Conservation (phyloP, 108 stramenopile genomes). For the Stephanodiscus minutulus region DNA sequence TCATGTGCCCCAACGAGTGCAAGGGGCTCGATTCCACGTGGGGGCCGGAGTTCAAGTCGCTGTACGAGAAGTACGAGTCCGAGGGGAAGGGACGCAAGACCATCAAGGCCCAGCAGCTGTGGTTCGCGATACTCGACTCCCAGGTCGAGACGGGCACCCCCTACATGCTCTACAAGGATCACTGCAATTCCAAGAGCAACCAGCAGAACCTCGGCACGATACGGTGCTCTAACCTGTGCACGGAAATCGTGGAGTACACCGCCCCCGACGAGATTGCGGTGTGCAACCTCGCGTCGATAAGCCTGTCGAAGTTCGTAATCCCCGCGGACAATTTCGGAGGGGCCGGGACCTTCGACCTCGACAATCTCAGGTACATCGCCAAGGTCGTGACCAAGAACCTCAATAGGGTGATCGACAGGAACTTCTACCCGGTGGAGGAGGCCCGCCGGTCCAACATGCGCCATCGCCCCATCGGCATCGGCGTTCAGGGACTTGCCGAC, state of each 20-base stretch:
- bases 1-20: slow-evolving; percentile 95
- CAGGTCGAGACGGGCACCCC: slow-evolving; percentile 99
- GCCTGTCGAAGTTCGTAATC: slow-evolving; percentile 91
- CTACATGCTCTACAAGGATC: slow-evolving; percentile 99
- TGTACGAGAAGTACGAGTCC: slow-evolving; percentile 94
- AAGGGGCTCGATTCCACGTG: slow-evolving; percentile 91
- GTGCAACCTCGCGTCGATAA: slow-evolving; percentile 98
- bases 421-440: slow-evolving; percentile 96
- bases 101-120: slow-evolving; percentile 95
- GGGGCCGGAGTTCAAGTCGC: slow-evolving; percentile 91
- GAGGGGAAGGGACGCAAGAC: slow-evolving; percentile 92
- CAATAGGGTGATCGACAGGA: slow-evolving; percentile 97
- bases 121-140: slow-evolving; percentile 97
- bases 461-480: slow-evolving; percentile 99
- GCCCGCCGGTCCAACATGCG: slow-evolving; percentile 90
- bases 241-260: slow-evolving; percentile 99
- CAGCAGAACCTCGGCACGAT: slow-evolving; percentile 99
- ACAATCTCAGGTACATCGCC: slow-evolving; percentile 82
- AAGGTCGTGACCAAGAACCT: slow-evolving; percentile 97
- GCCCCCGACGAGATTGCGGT: slow-evolving; percentile 98
- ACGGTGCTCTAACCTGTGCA: slow-evolving; percentile 96
- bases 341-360: slow-evolving; percentile 80
- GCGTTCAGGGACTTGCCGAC: slow-evolving; percentile 99
- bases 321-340: slow-evolving; percentile 52
- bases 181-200: slow-evolving; percentile 97